Evolutionary conservation across 2,329 filamentous ascomycete genomes (phyloP), one percentile per base, ranked within the genome.

Genomic region (Karstenula rhodostoma): DNA sequence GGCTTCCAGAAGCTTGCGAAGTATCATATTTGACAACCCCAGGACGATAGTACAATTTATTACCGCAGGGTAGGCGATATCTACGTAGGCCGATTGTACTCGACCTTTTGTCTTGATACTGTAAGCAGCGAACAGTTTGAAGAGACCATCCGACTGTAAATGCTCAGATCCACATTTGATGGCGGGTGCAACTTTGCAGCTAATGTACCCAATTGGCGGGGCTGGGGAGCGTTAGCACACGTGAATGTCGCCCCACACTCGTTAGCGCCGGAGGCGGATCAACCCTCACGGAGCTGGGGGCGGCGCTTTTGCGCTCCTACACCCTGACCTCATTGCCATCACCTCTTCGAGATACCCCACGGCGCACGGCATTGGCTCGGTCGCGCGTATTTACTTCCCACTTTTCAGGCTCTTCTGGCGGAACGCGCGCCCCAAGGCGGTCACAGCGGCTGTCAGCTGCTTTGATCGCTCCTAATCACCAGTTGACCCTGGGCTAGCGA

Each of bases 401-500:
- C 59, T 17, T 32, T 29, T 22, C 15, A 22, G 17, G 17, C 7
- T 29, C 22, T 25, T 43, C 27, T 27, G 35, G 51, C 37, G 51
- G 23, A 10, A 15, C 17, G 32, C 25, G 37, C 37, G 51, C 37
- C 15, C 12, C 8, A 44, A 29, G 49, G 37, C 37, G 10, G 50
- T 15, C 37, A 42, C 25, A 32, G 51, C 37, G 17, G 8, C 37
- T 23, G 10, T 25, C 37, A 58, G 48, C 46, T 49, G 35, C 37
- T 29, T 19, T 37, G 15, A n/a, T 51, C 50, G 23, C 46, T 64
- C 46, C 67, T 71, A 66, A 76, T 52, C 15, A 27, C 35, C 8
- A 25, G 49, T 40, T 27, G 49, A 32, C 51, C 44, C 32, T 54
- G 42, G 25, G 51, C 25, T 51, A 62, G 58, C 66, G 61, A 68